A percentile compares a stretch with the other conserved stretches of the same genome.
Conservation (phyloP, 225 moss, liverwort and hornwort genomes). For the Ulota crispa region DNA sequence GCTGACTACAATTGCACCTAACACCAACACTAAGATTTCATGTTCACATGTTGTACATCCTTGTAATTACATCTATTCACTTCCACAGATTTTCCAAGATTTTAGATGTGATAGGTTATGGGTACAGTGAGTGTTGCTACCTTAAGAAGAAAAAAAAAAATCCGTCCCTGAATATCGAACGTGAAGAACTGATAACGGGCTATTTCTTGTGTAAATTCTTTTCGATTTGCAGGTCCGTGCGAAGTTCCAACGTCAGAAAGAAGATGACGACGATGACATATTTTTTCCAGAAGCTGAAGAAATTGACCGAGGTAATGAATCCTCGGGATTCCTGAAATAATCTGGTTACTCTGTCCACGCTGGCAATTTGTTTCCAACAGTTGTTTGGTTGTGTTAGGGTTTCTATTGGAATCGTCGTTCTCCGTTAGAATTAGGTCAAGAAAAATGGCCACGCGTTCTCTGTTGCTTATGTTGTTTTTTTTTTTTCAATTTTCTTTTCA, state of each 20-base stretch:
- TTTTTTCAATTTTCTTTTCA: slow-evolving; percentile 8
- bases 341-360: background rate
- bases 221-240: slow-evolving; percentile 37
- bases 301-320: slow-evolving; percentile 48
- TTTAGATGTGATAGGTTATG: too few species aligned
- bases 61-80: too few species aligned
- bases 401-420: background rate
- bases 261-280: slow-evolving; percentile 30
- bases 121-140: too few species aligned
- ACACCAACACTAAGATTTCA: too few species aligned
- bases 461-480: slow-evolving; percentile 18
- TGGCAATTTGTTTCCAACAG: background rate
- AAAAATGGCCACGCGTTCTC: background rate
- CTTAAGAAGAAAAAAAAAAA: too few species aligned
- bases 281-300: slow-evolving; percentile 52
- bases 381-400: background rate
- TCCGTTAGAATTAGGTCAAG: background rate
- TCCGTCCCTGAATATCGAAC: background rate
- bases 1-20: too few species aligned
- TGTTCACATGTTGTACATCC: too few species aligned
- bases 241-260: slow-evolving; percentile 46
- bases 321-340: background rate
- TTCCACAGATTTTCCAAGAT: too few species aligned
- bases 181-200: background rate
- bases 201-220: background rate